Evolutionary conservation across 192 early-diverging fungal species (phyloP).

Genomic region (Coemansia sp.): DNA sequence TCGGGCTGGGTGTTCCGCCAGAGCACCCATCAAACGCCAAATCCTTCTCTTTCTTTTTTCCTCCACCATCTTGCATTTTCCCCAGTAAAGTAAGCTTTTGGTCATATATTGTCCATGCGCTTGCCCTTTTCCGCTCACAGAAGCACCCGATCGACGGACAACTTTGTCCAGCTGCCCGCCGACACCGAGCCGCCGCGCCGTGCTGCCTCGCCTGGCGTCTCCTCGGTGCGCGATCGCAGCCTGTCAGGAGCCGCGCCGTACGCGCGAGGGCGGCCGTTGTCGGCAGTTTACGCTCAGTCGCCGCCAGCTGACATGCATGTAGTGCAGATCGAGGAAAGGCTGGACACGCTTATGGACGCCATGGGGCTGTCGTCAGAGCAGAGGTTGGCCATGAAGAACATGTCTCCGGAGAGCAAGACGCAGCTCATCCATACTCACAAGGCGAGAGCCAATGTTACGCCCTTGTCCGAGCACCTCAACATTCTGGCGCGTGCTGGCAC

Average conservation of each 20-base stretch:
- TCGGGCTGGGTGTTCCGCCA: no score
- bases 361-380: slow-evolving; percentile 41
- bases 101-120: slow-evolving; percentile 29
- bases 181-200: slow-evolving; percentile 2
- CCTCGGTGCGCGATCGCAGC: slow-evolving; percentile 3
- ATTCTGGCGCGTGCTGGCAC: slow-evolving; percentile 29
- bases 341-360: slow-evolving; percentile 46
- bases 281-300: slow-evolving; percentile 10
- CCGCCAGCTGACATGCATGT: slow-evolving; percentile 25
- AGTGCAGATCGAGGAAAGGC: slow-evolving; percentile 45
- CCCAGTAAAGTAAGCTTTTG: no score
- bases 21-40: background rate
- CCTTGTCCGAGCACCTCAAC: slow-evolving; percentile 42
- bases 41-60: background rate
- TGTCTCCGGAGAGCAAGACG: slow-evolving; percentile 38
- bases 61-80: background rate
- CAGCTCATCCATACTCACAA: slow-evolving; percentile 46
- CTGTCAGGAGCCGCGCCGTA: slow-evolving; percentile 11
- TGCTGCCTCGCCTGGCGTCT: background rate
- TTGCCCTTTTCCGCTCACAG: slow-evolving; percentile 32
- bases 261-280: slow-evolving; percentile 15
- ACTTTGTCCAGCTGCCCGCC: slow-evolving; percentile 32
- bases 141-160: slow-evolving; percentile 30
- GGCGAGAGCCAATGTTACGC: slow-evolving; percentile 8
- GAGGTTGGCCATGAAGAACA: slow-evolving; percentile 38